Evolutionary conservation across 352 stramenopile genomes (phyloP).

Genomic region (Thalassiosira exigua): DNA sequence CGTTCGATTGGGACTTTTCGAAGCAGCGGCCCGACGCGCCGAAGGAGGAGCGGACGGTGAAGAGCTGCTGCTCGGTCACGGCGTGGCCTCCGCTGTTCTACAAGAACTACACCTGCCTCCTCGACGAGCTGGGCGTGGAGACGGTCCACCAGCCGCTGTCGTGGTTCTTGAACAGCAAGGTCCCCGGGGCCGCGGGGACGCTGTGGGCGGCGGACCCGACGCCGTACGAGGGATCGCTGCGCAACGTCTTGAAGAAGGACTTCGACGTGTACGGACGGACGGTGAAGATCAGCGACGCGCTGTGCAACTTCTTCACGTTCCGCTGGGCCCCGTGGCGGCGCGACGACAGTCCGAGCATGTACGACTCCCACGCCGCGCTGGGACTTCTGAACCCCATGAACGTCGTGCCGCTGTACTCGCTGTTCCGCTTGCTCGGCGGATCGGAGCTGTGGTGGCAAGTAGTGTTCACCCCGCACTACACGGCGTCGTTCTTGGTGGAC

Average conservation of each 20-base stretch:
- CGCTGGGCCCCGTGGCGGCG: conserved; percentile 64
- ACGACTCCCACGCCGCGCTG: conserved; percentile 64
- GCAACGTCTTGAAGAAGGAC: conserved; percentile 60
- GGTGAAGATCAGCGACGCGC: conserved; percentile 46
- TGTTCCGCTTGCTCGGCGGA: conserved; percentile 59
- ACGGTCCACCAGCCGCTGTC: conserved; percentile 61
- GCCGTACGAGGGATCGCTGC: conserved; percentile 53
- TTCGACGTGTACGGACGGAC: conserved; percentile 60
- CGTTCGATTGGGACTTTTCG: conserved; percentile 70
- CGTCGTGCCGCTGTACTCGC: conserved; percentile 61
- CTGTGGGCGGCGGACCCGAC: conserved; percentile 65
- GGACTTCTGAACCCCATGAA: conserved; percentile 73
- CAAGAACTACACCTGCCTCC: conserved; percentile 75
- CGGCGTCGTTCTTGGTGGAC: conserved; percentile 71
- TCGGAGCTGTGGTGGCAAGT: conserved; percentile 69
- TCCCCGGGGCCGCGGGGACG: conserved; percentile 61
- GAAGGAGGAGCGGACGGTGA: conserved; percentile 48
- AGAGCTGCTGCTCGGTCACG: conserved; percentile 69
- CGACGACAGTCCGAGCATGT: conserved; percentile 64
- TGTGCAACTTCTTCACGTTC: conserved; percentile 64
- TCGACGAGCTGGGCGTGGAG: conserved; percentile 63
- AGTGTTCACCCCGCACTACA: conserved; percentile 77
- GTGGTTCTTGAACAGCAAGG: conserved; percentile 69
- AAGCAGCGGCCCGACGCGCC: conserved; percentile 20
- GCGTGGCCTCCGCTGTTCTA: conserved; percentile 74